phyloP scores from a whole-genome alignment of 1,284 basidiomycete species.

The Trametes polyzona region DNA sequence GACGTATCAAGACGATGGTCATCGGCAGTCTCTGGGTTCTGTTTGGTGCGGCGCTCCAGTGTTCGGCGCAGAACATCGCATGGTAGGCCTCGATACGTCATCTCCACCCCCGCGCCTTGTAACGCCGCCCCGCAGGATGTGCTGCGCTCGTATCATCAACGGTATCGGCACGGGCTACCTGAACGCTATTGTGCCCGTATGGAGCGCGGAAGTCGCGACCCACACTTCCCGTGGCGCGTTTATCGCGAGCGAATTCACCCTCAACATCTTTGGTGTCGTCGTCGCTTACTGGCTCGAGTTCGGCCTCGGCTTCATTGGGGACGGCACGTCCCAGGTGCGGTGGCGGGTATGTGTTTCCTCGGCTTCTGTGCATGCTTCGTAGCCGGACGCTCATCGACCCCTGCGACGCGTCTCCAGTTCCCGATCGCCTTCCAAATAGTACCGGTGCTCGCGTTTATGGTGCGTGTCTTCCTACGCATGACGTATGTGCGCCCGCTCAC shows the following conservation, averaged over 20 bases:
- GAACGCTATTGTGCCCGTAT: constrained; percentile 57
- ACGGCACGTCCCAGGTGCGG: constrained; percentile 46
- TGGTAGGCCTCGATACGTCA: constrained; percentile 38
- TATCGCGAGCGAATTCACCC: constrained; percentile 42
- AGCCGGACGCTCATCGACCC: constrained; percentile 15
- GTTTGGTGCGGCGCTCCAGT: constrained; percentile 53
- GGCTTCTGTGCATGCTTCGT: not conserved
- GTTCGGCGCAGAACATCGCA: constrained; percentile 51
- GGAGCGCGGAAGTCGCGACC: constrained; percentile 52
- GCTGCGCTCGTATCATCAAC: constrained; percentile 54
- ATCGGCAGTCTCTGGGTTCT: constrained; percentile 48
- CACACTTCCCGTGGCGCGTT: constrained; percentile 48
- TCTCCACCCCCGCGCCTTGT: not conserved
- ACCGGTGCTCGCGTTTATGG: constrained; percentile 49
- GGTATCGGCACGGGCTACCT: constrained; percentile 56
- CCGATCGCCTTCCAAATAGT: constrained; percentile 55
- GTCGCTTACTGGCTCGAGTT: constrained; percentile 61
- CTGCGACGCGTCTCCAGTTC: constrained; percentile 37
- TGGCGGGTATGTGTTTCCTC: constrained; percentile 48
- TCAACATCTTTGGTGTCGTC: constrained; percentile 57
- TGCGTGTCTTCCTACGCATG: constrained; percentile 19
- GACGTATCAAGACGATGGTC: constrained; percentile 50
- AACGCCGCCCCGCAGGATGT: constrained; percentile 45
- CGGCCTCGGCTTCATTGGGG: constrained; percentile 50
- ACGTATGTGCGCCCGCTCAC: constrained; percentile 1